A percentile compares a stretch with the other conserved stretches of the same genome.
These are phyloP conservation scores for Curvularia lunata DNA, from an alignment of 2,329 filamentous ascomycete species.

Conservation along the genomic window DNA sequence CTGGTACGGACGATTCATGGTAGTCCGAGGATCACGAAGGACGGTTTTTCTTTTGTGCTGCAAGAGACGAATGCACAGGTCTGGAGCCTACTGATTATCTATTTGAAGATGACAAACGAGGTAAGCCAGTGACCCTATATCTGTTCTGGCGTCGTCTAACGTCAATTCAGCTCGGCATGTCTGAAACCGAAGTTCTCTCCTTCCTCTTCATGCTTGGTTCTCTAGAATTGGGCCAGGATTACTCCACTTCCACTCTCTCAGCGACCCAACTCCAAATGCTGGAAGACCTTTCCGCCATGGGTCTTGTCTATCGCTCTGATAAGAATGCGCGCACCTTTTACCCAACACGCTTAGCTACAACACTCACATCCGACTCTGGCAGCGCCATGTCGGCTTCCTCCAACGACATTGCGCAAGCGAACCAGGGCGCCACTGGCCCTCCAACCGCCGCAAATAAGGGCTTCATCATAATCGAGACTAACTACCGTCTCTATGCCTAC, in stretches of 20 bases:
- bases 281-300: slow-evolving; percentile 88
- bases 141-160: slow-evolving; percentile 2
- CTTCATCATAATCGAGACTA: slow-evolving; percentile 96
- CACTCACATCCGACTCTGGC: slow-evolving; percentile 79
- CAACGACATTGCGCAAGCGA: slow-evolving; percentile 60
- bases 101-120: slow-evolving; percentile 81
- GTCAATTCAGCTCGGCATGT: slow-evolving; percentile 67
- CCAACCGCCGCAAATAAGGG: slow-evolving; percentile 61
- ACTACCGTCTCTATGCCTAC: slow-evolving; percentile 97
- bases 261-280: slow-evolving; percentile 85
- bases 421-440: slow-evolving; percentile 16
- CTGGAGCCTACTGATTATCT: slow-evolving; percentile 92
- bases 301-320: slow-evolving; percentile 75
- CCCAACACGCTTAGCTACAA: slow-evolving; percentile 91
- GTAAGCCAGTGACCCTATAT: slow-evolving; percentile 40
- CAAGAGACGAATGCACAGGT: slow-evolving; percentile 97
- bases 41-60: slow-evolving; percentile 91
- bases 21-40: slow-evolving; percentile 79
- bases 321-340: slow-evolving; percentile 67
- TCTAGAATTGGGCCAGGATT: slow-evolving; percentile 87
- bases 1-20: slow-evolving; percentile 71
- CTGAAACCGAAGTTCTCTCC: slow-evolving; percentile 90
- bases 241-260: slow-evolving; percentile 84
- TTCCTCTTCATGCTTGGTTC: slow-evolving; percentile 96
- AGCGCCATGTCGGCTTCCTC: slow-evolving; percentile 51